Evolutionary conservation across 73 alveolate species (phyloP).

Genomic region (Stentor roeselii): DNA sequence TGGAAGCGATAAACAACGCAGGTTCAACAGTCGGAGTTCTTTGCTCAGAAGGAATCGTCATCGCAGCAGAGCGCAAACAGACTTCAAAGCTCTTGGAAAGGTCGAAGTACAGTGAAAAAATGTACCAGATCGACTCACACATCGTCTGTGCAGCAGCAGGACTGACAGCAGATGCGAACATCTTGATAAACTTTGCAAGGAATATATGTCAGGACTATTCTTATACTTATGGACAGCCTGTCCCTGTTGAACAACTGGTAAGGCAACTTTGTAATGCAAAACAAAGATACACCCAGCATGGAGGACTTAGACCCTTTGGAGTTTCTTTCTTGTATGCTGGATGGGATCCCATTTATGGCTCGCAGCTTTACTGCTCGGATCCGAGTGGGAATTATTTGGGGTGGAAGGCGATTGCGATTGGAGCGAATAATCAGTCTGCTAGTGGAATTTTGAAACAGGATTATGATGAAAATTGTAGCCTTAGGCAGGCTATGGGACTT

Average conservation of each 20-base stretch:
- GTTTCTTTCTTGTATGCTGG: conserved; percentile 93
- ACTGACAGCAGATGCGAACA: conserved; percentile 79
- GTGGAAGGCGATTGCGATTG: conserved; percentile 96
- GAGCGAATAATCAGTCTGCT: too few relatives aligned
- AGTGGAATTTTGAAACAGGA: conserved; percentile 45
- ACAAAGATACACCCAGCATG: conserved; percentile 89
- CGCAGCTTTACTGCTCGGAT: conserved; percentile 87
- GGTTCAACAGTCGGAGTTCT: conserved; percentile 75
- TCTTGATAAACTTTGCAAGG: conserved; percentile 75
- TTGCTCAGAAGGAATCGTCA: conserved; percentile 64
- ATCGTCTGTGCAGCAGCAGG: conserved; percentile 81
- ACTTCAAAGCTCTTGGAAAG: too few relatives aligned
- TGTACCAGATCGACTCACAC: conserved; percentile 60
- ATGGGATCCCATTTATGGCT: conserved; percentile 58
- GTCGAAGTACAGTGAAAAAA: too few relatives aligned
- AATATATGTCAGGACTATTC: conserved; percentile 70
- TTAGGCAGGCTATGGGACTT: conserved; percentile 50
- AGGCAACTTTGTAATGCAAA: conserved; percentile 74
- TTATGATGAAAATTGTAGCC: conserved; percentile 40
- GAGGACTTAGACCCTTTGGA: conserved; percentile 90
- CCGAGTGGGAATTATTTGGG: conserved; percentile 91
- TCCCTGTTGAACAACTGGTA: conserved; percentile 89
- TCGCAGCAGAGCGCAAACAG: conserved; percentile 73
- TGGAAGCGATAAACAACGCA: conserved; percentile 77
- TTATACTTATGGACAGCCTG: conserved; percentile 56